Evolutionary conservation across 495 filamentous ascomycete genomes (phyloP).

Genomic region (Tuber magnatum): DNA sequence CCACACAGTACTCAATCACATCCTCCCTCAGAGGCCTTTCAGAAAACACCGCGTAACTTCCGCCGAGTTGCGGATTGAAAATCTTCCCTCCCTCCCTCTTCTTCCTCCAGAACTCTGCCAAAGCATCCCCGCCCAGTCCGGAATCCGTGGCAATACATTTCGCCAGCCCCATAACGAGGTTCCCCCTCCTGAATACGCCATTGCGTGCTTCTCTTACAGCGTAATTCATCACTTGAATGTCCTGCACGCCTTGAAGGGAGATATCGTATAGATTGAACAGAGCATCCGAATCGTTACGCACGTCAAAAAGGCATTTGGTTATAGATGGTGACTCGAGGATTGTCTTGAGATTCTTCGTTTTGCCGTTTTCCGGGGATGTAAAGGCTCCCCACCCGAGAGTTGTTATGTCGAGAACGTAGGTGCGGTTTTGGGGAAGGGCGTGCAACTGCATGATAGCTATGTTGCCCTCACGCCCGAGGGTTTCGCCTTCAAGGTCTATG

Average conservation of each 20-base stretch:
- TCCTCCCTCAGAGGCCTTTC: slow-evolving; percentile 45
- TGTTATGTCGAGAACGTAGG: slow-evolving; percentile 51
- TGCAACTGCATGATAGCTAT: slow-evolving; percentile 50
- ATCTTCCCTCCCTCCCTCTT: slow-evolving; percentile 46
- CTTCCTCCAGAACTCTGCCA: slow-evolving; percentile 40
- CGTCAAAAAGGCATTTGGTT: slow-evolving; percentile 52
- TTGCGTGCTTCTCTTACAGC: slow-evolving; percentile 38
- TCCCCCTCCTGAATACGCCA: slow-evolving; percentile 37
- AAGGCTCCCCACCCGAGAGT: slow-evolving; percentile 47
- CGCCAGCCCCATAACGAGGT: slow-evolving; percentile 38
- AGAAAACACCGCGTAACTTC: slow-evolving; percentile 49
- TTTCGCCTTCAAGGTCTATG: slow-evolving; percentile 52
- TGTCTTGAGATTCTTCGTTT: slow-evolving; percentile 45
- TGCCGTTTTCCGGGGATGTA: slow-evolving; percentile 30
- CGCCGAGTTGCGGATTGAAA: slow-evolving; percentile 46
- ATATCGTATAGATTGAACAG: slow-evolving; percentile 47
- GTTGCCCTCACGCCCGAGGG: slow-evolving; percentile 47
- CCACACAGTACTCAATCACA: slow-evolving; percentile 47
- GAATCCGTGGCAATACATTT: slow-evolving; percentile 47
- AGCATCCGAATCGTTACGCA: slow-evolving; percentile 54
- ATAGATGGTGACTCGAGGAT: slow-evolving; percentile 48
- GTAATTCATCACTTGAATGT: slow-evolving; percentile 55
- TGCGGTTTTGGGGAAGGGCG: slow-evolving; percentile 37
- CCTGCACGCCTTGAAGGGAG: slow-evolving; percentile 44
- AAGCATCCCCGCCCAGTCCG: slow-evolving; percentile 23